Evolutionary conservation across 2,329 filamentous ascomycete genomes (phyloP).

Genomic region (Lithohypha guttulata): DNA sequence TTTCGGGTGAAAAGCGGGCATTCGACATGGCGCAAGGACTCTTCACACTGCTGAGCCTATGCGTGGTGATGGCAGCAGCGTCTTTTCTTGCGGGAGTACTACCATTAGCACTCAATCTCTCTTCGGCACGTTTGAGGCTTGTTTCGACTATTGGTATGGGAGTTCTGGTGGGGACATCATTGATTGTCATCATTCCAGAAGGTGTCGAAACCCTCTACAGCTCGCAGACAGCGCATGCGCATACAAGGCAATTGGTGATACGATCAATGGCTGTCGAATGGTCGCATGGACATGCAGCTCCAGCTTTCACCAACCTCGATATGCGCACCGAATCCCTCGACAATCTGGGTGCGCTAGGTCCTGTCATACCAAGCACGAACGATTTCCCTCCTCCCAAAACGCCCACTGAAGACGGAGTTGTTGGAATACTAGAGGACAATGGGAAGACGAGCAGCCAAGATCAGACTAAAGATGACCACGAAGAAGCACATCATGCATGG

Average conservation of each 20-base stretch:
- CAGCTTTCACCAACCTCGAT: neutral
- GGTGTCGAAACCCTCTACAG: conserved; percentile 82
- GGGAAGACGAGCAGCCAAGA: conserved; percentile 29
- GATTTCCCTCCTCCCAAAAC: conserved; percentile 19
- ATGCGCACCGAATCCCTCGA: conserved; percentile 8
- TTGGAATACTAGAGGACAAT: conserved; percentile 21
- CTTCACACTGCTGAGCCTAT: conserved; percentile 53
- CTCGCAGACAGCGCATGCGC: conserved; percentile 28
- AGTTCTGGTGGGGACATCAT: conserved; percentile 83
- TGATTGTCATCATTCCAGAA: conserved; percentile 96
- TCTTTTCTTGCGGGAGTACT: conserved; percentile 89
- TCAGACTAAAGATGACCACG: conserved; percentile 31
- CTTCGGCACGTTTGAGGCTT: conserved; percentile 73
- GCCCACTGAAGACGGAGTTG: conserved; percentile 21
- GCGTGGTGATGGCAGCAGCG: conserved; percentile 56
- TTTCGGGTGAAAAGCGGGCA: too few species aligned
- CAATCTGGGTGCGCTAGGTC: conserved; percentile 20
- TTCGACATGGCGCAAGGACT: conserved; percentile 35
- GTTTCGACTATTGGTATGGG: conserved; percentile 90
- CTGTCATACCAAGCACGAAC: conserved; percentile 22
- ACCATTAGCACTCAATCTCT: conserved; percentile 78
- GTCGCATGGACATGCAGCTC: conserved; percentile 16
- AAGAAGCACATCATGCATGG: conserved; percentile 55
- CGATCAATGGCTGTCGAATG: conserved; percentile 24
- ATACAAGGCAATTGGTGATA: conserved; percentile 25